Conservation (phyloP, 306 rosid genomes). For the Hippophae tibetana region DNA sequence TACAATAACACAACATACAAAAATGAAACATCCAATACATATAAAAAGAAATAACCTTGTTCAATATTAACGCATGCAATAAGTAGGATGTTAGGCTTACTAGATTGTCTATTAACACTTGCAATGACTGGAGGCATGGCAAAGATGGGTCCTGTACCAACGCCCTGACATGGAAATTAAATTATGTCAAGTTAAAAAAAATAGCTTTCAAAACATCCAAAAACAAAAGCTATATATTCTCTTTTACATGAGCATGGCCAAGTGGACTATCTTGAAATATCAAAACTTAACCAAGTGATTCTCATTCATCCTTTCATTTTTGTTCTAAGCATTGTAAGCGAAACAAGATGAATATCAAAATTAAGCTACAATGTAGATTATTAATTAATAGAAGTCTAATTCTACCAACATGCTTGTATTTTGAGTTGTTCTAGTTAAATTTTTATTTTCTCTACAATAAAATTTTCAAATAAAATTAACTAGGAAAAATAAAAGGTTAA, state of each 20-base stretch:
- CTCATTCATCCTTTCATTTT: constrained; percentile 95
- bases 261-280: constrained; percentile 70
- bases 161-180: constrained; percentile 38
- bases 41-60: background rate
- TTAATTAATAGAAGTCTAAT: too few relatives aligned
- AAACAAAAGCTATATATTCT: background rate
- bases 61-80: background rate
- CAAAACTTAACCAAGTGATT: constrained; percentile 93
- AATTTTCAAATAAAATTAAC: constrained; percentile 21
- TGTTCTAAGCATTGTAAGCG: constrained; percentile 49
- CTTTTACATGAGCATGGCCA: constrained; percentile 38
- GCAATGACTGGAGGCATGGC: constrained; percentile 59
- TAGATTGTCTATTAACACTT: constrained; percentile 64
- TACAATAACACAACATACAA: too few relatives aligned
- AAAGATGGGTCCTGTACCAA: constrained; percentile 90
- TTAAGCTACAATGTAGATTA: too few relatives aligned
- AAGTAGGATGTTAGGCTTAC: constrained; percentile 23
- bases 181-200: constrained; percentile 10
- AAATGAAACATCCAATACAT: background rate
- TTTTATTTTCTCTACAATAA: constrained; percentile 80
- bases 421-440: constrained; percentile 95
- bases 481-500: background rate
- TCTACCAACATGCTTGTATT: constrained; percentile 18
- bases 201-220: constrained; percentile 5
- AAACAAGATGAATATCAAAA: constrained; percentile 10